Evolutionary conservation across 768 basidiomycete genomes (phyloP).

Genomic region (Pulveroboletus sp.): DNA sequence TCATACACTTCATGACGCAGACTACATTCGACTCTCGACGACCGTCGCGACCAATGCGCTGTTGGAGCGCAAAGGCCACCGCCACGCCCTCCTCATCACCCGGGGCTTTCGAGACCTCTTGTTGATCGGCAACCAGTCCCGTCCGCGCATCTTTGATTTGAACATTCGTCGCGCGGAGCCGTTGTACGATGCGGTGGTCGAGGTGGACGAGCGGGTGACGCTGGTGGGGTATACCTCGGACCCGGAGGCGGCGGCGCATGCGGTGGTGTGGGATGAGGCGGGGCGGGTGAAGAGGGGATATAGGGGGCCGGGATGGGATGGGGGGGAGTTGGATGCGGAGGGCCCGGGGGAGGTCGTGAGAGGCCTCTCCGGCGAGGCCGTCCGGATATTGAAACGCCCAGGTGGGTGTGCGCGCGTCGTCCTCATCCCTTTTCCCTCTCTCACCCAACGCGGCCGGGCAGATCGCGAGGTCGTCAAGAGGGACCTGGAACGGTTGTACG

Average conservation of each 20-base stretch:
- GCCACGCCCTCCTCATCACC: conserved; percentile 88
- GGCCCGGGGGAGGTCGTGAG: conserved; percentile 77
- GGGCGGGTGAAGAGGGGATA: conserved; percentile 69
- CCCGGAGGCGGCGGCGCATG: conserved; percentile 73
- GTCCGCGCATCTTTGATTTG: conserved; percentile 93
- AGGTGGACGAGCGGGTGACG: conserved; percentile 90
- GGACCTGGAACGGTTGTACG: conserved; percentile 71
- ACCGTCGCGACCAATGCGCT: conserved; percentile 97
- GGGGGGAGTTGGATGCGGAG: conserved; percentile 63
- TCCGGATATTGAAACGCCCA: conserved; percentile 75
- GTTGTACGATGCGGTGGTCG: conserved; percentile 65
- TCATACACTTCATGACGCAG: conserved; percentile 36
- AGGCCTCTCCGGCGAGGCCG: conserved; percentile 88
- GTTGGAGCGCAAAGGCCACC: conserved; percentile 90
- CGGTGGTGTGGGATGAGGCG: conserved; percentile 70
- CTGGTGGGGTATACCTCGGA: conserved; percentile 92
- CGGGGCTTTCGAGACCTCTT: conserved; percentile 90
- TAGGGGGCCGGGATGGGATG: conserved; percentile 77
- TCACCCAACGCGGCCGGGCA: too few species aligned
- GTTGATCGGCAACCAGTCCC: conserved; percentile 91
- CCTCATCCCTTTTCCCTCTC: too few species aligned
- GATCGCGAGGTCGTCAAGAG: conserved; percentile 52
- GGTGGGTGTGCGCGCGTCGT: conserved; percentile 30
- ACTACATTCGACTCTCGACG: conserved; percentile 89
- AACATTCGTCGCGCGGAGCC: conserved; percentile 79